Evolutionary conservation across 768 basidiomycete species (phyloP).

Genomic region (Lepiota subincarnata): DNA sequence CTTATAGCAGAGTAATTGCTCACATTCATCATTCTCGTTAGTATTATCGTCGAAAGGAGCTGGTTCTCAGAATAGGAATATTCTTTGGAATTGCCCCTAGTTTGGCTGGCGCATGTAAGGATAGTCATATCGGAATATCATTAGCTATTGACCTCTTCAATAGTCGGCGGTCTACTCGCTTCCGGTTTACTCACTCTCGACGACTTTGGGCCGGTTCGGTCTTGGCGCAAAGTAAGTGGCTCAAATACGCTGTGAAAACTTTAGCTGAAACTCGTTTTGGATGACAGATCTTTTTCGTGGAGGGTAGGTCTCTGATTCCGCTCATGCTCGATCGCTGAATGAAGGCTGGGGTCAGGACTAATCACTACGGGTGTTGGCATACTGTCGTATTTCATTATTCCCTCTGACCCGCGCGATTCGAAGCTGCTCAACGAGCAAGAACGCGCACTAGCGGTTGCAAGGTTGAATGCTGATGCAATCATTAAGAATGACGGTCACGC

Average conservation of each 20-base stretch:
- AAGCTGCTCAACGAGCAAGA: constrained; percentile 24
- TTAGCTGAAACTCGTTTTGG: background rate
- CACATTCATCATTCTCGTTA: constrained; percentile 11
- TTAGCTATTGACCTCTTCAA: background rate
- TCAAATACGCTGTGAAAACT: background rate
- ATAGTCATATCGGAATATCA: background rate
- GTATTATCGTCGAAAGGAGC: constrained; percentile 31
- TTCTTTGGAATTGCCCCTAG: constrained; percentile 32
- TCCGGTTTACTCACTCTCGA: constrained; percentile 30
- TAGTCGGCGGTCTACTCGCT: constrained; percentile 31
- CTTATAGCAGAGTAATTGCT: background rate
- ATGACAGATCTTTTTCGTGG: constrained; percentile 25
- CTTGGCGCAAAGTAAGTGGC: constrained; percentile 31
- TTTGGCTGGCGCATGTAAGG: constrained; percentile 31
- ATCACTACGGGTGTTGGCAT: constrained; percentile 23
- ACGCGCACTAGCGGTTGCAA: constrained; percentile 20
- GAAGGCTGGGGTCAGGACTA: constrained; percentile 15
- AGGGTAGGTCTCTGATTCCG: constrained; percentile 17
- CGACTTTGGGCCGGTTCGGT: constrained; percentile 28
- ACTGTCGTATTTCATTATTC: constrained; percentile 19
- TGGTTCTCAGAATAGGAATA: constrained; percentile 30
- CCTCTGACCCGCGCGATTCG: constrained; percentile 22
- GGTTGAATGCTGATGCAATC: constrained; percentile 25
- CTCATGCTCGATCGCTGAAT: background rate
- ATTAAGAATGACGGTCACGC: constrained; percentile 5